Percentiles rank a stretch among this genome's conserved stretches.
These are phyloP conservation scores for Niveomyces coronatus DNA, from an alignment of 2,329 filamentous ascomycete genomes.

Conservation along the genomic window DNA sequence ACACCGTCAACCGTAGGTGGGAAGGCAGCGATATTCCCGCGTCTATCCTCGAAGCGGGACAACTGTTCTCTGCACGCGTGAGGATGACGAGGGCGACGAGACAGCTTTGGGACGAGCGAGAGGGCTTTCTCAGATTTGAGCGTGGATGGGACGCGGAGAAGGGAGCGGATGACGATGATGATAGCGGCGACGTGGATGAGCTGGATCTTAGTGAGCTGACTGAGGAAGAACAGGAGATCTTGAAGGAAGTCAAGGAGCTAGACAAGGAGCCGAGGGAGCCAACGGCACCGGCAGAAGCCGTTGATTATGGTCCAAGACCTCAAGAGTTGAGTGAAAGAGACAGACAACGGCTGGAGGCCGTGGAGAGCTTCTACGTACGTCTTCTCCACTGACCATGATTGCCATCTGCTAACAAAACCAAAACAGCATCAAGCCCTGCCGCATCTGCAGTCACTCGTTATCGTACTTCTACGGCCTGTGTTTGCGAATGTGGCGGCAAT, in stretches of 20 bases:
- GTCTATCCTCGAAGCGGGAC: conserved; percentile 89
- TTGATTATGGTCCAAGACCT: conserved; percentile 38
- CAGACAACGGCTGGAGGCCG: conserved; percentile 55
- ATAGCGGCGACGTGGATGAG: conserved; percentile 37
- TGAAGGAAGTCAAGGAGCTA: conserved; percentile 27
- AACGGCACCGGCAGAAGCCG: conserved; percentile 14
- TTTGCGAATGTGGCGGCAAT: conserved; percentile 81
- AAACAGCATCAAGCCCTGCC: conserved; percentile 62
- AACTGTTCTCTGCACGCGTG: conserved; percentile 81
- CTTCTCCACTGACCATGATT: not conserved
- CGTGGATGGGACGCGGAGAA: conserved; percentile 61
- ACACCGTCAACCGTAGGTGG: conserved; percentile 78
- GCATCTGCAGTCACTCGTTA: conserved; percentile 83
- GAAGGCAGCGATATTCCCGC: conserved; percentile 89
- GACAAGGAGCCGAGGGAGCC: conserved; percentile 23
- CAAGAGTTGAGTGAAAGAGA: conserved; percentile 40
- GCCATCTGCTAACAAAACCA: conserved; percentile 22
- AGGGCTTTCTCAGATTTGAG: conserved; percentile 84
- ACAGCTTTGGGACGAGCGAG: conserved; percentile 90
- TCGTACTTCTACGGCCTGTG: conserved; percentile 83
- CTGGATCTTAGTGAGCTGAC: conserved; percentile 36
- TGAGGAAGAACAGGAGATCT: conserved; percentile 30
- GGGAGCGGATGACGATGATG: conserved; percentile 33
- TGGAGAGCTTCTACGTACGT: conserved; percentile 81
- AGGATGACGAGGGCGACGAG: conserved; percentile 84